phyloP scores from a whole-genome alignment of 1,139 yeast species.

The Pichia sp. region DNA sequence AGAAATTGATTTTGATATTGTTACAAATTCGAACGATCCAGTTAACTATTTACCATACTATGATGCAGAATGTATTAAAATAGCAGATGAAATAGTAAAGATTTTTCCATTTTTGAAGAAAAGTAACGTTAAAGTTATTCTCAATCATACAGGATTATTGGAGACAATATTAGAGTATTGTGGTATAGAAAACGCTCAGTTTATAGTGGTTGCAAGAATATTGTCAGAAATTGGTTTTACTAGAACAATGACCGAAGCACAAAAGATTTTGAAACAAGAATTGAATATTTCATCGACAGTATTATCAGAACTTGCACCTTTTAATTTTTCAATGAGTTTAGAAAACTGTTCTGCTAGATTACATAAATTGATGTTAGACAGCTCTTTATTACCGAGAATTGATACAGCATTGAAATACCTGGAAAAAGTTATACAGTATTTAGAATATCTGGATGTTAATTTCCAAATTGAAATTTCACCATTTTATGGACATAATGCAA shows the following conservation, averaged over 20 bases:
- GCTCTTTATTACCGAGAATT: slow-evolving; percentile 55
- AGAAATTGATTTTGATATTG: slow-evolving; percentile 82
- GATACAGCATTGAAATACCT: slow-evolving; percentile 60
- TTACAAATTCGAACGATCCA: slow-evolving; percentile 40
- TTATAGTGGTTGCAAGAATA: slow-evolving; percentile 59
- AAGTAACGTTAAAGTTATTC: slow-evolving; percentile 48
- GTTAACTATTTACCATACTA: slow-evolving; percentile 38
- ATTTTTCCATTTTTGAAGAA: slow-evolving; percentile 59
- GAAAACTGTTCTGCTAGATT: slow-evolving; percentile 57
- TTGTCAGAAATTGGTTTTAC: slow-evolving; percentile 73
- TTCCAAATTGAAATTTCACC: slow-evolving; percentile 49
- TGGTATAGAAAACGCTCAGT: slow-evolving; percentile 65
- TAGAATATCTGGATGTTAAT: slow-evolving; percentile 53
- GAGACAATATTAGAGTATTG: slow-evolving; percentile 73
- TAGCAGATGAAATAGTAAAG: slow-evolving; percentile 64
- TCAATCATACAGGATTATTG: slow-evolving; percentile 76
- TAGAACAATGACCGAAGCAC: slow-evolving; percentile 58
- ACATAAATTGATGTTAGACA: slow-evolving; percentile 65
- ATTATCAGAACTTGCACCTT: slow-evolving; percentile 70
- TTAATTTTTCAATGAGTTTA: slow-evolving; percentile 67
- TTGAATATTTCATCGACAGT: slow-evolving; percentile 75
- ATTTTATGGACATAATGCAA: slow-evolving; percentile 71
- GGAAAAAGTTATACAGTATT: slow-evolving; percentile 45
- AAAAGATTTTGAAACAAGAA: slow-evolving; percentile 58
- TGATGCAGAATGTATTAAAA: slow-evolving; percentile 85